phyloP scores from a whole-genome alignment of 2,329 filamentous ascomycete species.

The Ophiosphaerella narmari region DNA sequence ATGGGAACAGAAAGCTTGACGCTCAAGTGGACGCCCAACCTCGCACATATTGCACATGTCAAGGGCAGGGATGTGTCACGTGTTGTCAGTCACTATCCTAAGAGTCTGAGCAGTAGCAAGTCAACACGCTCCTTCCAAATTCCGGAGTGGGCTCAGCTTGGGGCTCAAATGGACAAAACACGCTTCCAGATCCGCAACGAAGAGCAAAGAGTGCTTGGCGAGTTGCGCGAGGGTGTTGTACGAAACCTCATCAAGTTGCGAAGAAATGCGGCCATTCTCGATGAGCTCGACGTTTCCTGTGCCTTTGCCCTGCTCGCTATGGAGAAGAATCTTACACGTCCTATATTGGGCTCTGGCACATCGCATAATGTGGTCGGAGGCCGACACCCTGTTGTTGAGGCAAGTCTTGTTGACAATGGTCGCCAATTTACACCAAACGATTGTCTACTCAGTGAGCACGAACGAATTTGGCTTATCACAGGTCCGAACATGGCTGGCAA shows the following conservation, averaged over 20 bases:
- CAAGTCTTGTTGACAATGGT: slow-evolving; percentile 77
- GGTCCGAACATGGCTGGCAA: slow-evolving; percentile 99
- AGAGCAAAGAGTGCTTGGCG: slow-evolving; percentile 78
- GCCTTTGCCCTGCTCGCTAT: slow-evolving; percentile 80
- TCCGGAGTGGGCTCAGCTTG: slow-evolving; percentile 81
- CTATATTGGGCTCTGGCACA: slow-evolving; percentile 66
- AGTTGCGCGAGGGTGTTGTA: slow-evolving; percentile 76
- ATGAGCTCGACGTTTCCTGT: slow-evolving; percentile 88
- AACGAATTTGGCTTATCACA: slow-evolving; percentile 69
- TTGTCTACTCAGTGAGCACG: slow-evolving; percentile 78
- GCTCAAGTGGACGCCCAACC: slow-evolving; percentile 81
- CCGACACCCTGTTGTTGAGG: slow-evolving; percentile 89
- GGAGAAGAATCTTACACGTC: slow-evolving; percentile 75
- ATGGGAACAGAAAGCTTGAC: slow-evolving; percentile 63
- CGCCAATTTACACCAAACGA: slow-evolving; percentile 85
- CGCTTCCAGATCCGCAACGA: slow-evolving; percentile 80
- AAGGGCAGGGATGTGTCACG: slow-evolving; percentile 70
- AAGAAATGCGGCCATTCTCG: slow-evolving; percentile 86
- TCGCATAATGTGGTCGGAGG: slow-evolving; percentile 81
- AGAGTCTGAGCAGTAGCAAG: slow-evolving; percentile 76
- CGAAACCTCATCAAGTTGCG: slow-evolving; percentile 82
- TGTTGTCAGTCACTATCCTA: slow-evolving; percentile 46
- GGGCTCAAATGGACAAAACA: slow-evolving; percentile 75
- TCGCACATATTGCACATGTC: slow-evolving; percentile 90
- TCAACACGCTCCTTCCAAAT: slow-evolving; percentile 84